Base-by-base conservation (phyloP, 768 basidiomycete genomes). In the Heimioporus sp. region DNA sequence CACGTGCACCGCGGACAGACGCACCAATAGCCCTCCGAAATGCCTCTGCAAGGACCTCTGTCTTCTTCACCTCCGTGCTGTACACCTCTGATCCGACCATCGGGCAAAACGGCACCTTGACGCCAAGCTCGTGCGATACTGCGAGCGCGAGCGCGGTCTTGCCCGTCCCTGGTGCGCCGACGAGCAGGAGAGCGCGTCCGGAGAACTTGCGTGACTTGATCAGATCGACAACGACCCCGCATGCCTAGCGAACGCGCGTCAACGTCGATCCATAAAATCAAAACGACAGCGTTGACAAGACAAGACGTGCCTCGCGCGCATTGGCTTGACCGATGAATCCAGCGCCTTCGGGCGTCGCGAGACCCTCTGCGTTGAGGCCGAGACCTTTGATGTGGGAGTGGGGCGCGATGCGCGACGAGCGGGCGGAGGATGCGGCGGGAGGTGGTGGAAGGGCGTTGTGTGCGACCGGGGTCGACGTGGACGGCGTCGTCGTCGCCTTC, bases 81-180 rank as follows among this genome's bases (percentile, higher is more conserved):
- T 97, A 98, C 54, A 98, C 97, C 71, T 99, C 97, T 17, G 86
- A 89, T 0, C 97, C 97, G 39, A 98, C 97, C 92, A 98, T 98
- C 5, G 94, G 93, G 68, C 96, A 98, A 67, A 99, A 98, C 0
- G 97, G 97, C 1, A 98, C 95, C 63, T 97, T 97, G 19, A 81
- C 73, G 0, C 97, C 97, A 0, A 99, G 80, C 62, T 98, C 97
- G 53, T 98, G 95, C 7, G 93, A 87, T 24, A 98, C 82, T 0
- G 93, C 97, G n/a, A 98, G 72, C 2, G 97, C 95, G 24, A 98
- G 81, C 0, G 97, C 97, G 0, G 97, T 99, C 75, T 99, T 99
- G 11, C 97, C 96, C 4, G 97, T 99, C 15, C 97, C 95, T 1
- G 97, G 97, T 19, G 92, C 92, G 49, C 97, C 97, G 21, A 91